phyloP scores from a whole-genome alignment of 2,329 filamentous ascomycete genomes.

The Cladophialophora bantiana region DNA sequence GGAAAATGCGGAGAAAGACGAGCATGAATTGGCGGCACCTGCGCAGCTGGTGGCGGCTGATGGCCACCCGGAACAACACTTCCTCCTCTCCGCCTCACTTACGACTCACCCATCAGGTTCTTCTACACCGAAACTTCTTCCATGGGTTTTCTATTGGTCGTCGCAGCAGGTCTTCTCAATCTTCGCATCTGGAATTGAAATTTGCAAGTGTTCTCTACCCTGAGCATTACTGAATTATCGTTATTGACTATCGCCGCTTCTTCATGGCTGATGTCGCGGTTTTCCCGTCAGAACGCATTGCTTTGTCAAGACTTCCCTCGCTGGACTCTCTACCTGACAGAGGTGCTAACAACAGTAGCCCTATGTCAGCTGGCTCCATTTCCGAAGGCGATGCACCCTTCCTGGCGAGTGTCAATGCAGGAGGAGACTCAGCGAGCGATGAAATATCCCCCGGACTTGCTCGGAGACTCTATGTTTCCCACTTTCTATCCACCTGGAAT shows the following conservation, averaged over 20 bases:
- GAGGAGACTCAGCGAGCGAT: not conserved
- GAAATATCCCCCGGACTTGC: not conserved
- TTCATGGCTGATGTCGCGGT: not conserved
- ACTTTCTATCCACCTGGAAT: conserved; percentile 70
- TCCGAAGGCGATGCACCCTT: not conserved
- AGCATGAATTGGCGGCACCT: not conserved
- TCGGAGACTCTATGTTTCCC: conserved; percentile 61
- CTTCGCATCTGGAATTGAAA: not conserved
- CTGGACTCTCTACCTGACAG: not conserved
- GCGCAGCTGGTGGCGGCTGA: not conserved
- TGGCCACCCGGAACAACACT: not conserved
- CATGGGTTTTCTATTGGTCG: not conserved
- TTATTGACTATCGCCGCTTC: not conserved
- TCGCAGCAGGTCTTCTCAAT: not conserved
- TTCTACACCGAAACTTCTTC: not conserved
- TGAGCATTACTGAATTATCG: not conserved
- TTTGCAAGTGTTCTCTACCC: not conserved
- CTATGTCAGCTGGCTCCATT: not conserved
- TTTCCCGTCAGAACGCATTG: not conserved
- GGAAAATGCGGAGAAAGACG: conserved; percentile 12
- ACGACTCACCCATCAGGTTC: no score
- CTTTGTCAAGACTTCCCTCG: not conserved
- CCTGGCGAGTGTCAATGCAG: not conserved
- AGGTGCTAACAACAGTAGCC: not conserved
- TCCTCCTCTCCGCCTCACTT: not conserved